Evolutionary conservation across 2,329 filamentous ascomycete genomes (phyloP), one percentile per base, ranked within the genome.

Genomic region (Phoma herbarum): DNA sequence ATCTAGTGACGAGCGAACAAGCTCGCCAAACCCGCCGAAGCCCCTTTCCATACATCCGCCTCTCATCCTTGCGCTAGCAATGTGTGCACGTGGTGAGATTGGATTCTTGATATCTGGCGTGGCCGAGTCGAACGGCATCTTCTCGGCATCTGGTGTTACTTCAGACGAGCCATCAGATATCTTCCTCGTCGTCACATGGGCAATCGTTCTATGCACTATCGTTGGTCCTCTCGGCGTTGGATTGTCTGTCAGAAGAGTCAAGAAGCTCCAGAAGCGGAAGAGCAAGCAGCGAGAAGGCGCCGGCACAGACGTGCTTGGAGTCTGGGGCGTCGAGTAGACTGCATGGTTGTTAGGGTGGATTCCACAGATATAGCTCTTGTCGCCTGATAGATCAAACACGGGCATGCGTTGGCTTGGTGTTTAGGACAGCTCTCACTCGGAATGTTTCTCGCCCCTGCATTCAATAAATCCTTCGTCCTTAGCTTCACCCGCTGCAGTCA

Each of bases 61-160:
- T 0, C 81, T 84, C 0, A 86, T 93, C 2, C 77, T 93, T 0
- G 88, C 88, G 0, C 80, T 84, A 18, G 86, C 86, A 2, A 94
- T 94, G 90, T 85, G 90, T 0, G 86, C 90, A 0, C 82, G 90
- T n/a, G 90, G 91, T 0, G 91, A 95, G 72, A 91, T 94, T 31
- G 90, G 90, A 0, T 92, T 92, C 61, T 74, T 94, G 42, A 91
- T 95, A 60, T 87, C 88, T 1, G 86, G 88, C 0, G 74, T 93
- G 0, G 89, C 89, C 0, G 83, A 91, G 66, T 82, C 77, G 5
- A 77, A 79, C 14, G 81, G 82, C 0, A 78, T 85, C 11, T 85
- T 85, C 59, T 72, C 73, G 1, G 60, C 65, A 6, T 53, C 65
- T 1, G 44, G 57, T 12, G 25, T 46, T 9, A 57, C 50, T 18